Evolutionary conservation across 1,284 basidiomycete genomes (phyloP), one percentile per base, ranked within the genome.

Genomic region (Melampsora americana): DNA sequence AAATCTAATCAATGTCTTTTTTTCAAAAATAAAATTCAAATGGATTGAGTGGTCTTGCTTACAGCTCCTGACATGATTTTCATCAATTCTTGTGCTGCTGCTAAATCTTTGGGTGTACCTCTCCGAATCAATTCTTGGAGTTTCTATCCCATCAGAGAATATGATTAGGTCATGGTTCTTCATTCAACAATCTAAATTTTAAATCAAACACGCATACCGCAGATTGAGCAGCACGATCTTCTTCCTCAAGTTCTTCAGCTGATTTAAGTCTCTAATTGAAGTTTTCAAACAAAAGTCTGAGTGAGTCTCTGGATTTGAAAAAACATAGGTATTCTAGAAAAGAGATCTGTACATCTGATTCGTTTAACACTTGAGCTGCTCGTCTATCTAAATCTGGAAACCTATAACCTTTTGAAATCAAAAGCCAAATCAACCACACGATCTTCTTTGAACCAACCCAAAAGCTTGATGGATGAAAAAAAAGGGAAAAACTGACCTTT

Each of bases 11-110:
- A 53, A 32, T 23, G 1, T 28, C 26, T 32, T 46, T n/a, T 48
- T 16, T n/a, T n/a, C n/a, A n/a, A n/a, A n/a, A 62, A 32, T 32
- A 9, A 12, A 14, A 26, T 5, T 18, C 20, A 46, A 50, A 1
- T 12, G 42, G 67, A 30, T 42, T 3, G 50, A 9, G 5, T 35
- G 6, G 6, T 14, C 11, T 60, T 60, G 82, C 85, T 79, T 77
- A 86, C 86, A 1, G 95, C 95, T 39, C 95, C 96, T 0, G 95
- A 91, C 71, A 99, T 88, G 1, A 90, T 85, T 83, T 98, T 98
- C 95, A 99, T 99, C 61, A 99, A 86, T 81, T 99, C 95, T 82
- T 99, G 95, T 1, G 96, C 96, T 12, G 92, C 93, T 0, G 91
- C 92, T 6, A 99, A 87, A 83, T 99, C 96, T 77, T 93, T 88